Base-by-base conservation (phyloP, 1,284 basidiomycete species). In the Ganoderma leucocontextum region DNA sequence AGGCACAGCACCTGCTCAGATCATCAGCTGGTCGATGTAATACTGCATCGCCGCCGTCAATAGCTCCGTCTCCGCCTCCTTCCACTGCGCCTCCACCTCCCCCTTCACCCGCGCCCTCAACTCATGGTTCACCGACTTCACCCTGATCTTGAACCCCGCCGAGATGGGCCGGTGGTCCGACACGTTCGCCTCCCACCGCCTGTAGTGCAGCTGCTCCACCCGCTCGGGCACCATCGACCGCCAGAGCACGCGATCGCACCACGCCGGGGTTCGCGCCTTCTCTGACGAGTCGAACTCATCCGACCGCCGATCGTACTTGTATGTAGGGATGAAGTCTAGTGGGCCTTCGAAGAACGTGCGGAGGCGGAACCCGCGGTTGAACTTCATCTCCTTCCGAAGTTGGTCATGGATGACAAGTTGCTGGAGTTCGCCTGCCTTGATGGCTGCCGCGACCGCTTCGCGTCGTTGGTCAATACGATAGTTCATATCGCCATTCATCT, bases 201-300 rank as follows among this genome's bases (percentile, higher is more conserved):
- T 78, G 79, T 97, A 95, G 74, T 87, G 86, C 78, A 93, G 68
- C 77, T 88, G 84, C 70, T 82, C 75, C 65, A 96, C 88, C 9
- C 91, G 83, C 36, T 79, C 81, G 13, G 85, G 81, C 12, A 87
- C 86, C 6, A 86, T 83, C 42, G 89, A 85, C n/a, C 90, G 87
- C 89, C 93, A 98, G 49, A 99, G 82, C 29, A 99, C 89, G 8
- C 97, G 90, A 79, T 99, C 97, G 80, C 97, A 99, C 96, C 97
- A 99, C 0, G 97, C 95, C 0, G 97, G 97, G 9, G 91, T 87
- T 0, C 97, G 89, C 29, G 88, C 87, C 80, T 99, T 99, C 77
- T 95, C 95, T 1, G 92, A 95, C 2, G 91, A 85, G 78, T 99
- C 97, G 77, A 95, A 99, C 69, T 90, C 87, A 76, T 88, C 79